A percentile compares a stretch with the other conserved stretches of the same genome.
phyloP scores from a whole-genome alignment of 83 land plant species.

The Picea abies region DNA sequence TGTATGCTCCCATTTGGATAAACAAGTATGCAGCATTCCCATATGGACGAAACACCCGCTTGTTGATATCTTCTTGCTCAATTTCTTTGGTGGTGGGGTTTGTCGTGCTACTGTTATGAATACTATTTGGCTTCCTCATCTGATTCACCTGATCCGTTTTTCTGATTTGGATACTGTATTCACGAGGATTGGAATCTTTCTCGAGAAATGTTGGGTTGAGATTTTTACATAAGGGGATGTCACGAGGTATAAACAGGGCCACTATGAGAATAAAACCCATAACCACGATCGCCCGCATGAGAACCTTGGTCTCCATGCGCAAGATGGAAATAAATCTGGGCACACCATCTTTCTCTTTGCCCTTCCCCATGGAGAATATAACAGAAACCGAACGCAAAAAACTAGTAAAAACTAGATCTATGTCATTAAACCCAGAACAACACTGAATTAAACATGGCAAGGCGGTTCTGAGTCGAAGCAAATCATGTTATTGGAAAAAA shows the following conservation, averaged over 20 bases:
- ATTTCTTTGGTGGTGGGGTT: neutral
- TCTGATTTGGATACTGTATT: neutral
- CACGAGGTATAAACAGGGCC: neutral
- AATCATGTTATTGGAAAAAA: too few species aligned
- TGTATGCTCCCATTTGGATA: too few species aligned
- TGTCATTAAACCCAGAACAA: too few species aligned
- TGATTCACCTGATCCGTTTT: neutral
- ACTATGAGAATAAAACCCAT: neutral
- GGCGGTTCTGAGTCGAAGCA: too few species aligned
- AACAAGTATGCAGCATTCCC: slow-evolving; percentile 78
- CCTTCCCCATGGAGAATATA: neutral
- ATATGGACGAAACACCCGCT: slow-evolving; percentile 44
- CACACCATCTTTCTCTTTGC: neutral
- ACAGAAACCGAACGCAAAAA: neutral
- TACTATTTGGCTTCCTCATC: neutral
- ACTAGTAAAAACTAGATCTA: too few species aligned
- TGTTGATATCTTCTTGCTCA: neutral
- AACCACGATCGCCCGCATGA: neutral
- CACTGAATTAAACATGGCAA: too few species aligned
- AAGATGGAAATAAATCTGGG: neutral
- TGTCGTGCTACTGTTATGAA: neutral
- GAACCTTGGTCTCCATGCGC: slow-evolving; percentile 7
- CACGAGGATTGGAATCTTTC: neutral
- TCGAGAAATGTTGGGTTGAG: neutral
- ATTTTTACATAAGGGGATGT: neutral